A percentile compares a stretch with the other conserved stretches of the same genome.
Evolutionary conservation across 2,329 filamentous ascomycete genomes (phyloP).

Genomic region (Diaporthe australafricana): DNA sequence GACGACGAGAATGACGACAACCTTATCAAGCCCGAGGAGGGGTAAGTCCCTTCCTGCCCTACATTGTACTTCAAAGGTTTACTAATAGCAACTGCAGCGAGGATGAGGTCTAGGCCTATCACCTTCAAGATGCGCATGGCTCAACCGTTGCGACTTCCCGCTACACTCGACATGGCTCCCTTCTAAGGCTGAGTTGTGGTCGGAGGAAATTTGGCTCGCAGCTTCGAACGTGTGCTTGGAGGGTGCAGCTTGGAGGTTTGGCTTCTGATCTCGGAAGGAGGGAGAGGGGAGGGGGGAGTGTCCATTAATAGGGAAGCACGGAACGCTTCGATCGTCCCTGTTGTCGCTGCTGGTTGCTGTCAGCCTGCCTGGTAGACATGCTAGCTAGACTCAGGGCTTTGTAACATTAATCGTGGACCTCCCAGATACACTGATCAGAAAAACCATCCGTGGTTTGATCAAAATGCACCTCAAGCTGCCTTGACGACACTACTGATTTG

Average conservation of each 20-base stretch:
- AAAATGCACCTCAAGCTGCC: neutral
- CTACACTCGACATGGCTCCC: constrained; percentile 30
- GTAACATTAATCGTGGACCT: constrained; percentile 14
- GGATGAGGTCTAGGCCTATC: constrained; percentile 8
- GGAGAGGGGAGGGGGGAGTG: neutral
- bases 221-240: constrained; percentile 1
- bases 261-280: neutral
- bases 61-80: no score
- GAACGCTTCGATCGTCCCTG: constrained; percentile 7
- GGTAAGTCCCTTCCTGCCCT: constrained; percentile 14
- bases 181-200: neutral
- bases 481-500: neutral
- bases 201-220: constrained; percentile 9
- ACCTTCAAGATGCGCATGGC: neutral
- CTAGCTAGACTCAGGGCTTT: constrained; percentile 12
- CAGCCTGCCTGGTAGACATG: neutral
- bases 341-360: neutral
- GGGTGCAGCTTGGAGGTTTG: neutral
- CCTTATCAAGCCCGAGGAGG: constrained; percentile 24
- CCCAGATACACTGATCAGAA: neutral
- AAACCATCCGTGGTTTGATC: neutral
- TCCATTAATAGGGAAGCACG: neutral
- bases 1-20: constrained; percentile 21
- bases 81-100: constrained; percentile 32
- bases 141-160: neutral